phyloP scores from a whole-genome alignment of 2,329 filamentous ascomycete species.

The Cladosporium sp. region DNA sequence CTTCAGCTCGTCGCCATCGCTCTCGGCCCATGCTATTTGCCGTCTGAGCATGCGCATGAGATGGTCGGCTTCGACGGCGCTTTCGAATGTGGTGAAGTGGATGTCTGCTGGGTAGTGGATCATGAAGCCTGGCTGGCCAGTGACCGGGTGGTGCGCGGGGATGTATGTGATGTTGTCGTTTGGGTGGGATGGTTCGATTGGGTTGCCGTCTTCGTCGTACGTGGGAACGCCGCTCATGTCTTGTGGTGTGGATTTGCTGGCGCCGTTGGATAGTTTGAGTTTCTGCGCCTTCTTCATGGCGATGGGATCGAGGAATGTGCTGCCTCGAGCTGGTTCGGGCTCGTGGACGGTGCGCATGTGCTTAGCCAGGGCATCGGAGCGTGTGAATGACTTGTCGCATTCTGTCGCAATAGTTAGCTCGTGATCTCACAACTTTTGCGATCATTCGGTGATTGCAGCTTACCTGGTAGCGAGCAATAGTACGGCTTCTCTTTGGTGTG shows the following conservation, averaged over 20 bases:
- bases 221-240: constrained; percentile 32
- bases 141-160: constrained; percentile 60
- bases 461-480: constrained; percentile 92
- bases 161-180: constrained; percentile 62
- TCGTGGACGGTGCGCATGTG: constrained; percentile 99
- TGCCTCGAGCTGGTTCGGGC: constrained; percentile 75
- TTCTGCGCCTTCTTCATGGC: constrained; percentile 48
- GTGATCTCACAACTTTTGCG: background rate
- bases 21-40: constrained; percentile 71
- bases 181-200: constrained; percentile 37
- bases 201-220: constrained; percentile 35
- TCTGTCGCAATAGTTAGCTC: constrained; percentile 55
- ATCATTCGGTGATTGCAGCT: constrained; percentile 25
- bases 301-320: constrained; percentile 56
- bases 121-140: constrained; percentile 49
- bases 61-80: constrained; percentile 63
- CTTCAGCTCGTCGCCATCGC: constrained; percentile 64
- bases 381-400: constrained; percentile 94
- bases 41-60: constrained; percentile 64
- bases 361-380: constrained; percentile 93
- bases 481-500: constrained; percentile 98
- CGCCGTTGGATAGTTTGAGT: constrained; percentile 39
- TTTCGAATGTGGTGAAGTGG: constrained; percentile 66
- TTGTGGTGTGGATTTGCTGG: constrained; percentile 37
- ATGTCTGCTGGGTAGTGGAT: constrained; percentile 57